These are phyloP conservation scores for Fusarium nisikadoi DNA, from an alignment of 2,329 filamentous ascomycete species.

Conservation along the genomic window DNA sequence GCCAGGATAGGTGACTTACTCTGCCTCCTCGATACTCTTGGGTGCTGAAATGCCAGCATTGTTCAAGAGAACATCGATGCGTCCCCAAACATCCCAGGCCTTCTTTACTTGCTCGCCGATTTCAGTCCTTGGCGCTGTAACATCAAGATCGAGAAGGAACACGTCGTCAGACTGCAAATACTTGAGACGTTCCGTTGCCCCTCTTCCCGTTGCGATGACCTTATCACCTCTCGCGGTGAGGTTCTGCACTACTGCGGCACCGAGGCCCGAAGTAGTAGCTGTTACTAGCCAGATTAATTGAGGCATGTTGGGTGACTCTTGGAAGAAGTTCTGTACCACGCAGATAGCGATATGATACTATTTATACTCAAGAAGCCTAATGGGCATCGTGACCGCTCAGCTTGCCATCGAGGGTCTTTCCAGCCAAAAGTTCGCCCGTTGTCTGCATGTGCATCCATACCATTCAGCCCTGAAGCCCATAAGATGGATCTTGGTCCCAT, in stretches of 20 bases:
- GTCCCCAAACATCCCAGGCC: slow-evolving; percentile 3
- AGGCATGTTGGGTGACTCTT: neutral
- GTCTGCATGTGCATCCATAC: neutral
- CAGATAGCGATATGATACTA: neutral
- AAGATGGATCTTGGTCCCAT: neutral
- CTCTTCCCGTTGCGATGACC: slow-evolving; percentile 4
- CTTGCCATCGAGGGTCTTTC: accelerated
- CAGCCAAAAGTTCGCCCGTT: neutral
- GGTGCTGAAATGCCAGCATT: slow-evolving; percentile 7
- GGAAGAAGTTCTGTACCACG: accelerated
- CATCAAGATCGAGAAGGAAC: neutral
- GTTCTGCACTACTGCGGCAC: slow-evolving; percentile 9
- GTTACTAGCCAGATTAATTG: slow-evolving; percentile 7
- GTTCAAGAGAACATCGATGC: slow-evolving; percentile 6
- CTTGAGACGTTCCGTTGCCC: neutral
- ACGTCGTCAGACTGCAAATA: slow-evolving; percentile 1
- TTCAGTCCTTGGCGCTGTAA: neutral
- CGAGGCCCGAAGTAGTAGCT: slow-evolving; percentile 11
- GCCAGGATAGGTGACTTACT: neutral
- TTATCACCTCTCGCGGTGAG: neutral
- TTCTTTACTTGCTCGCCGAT: neutral
- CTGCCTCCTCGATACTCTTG: neutral
- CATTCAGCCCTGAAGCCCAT: neutral
- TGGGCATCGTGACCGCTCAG: neutral
- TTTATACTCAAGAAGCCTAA: neutral